Evolutionary conservation across 306 rosid species (phyloP).

Genomic region (Crotalaria pallida): DNA sequence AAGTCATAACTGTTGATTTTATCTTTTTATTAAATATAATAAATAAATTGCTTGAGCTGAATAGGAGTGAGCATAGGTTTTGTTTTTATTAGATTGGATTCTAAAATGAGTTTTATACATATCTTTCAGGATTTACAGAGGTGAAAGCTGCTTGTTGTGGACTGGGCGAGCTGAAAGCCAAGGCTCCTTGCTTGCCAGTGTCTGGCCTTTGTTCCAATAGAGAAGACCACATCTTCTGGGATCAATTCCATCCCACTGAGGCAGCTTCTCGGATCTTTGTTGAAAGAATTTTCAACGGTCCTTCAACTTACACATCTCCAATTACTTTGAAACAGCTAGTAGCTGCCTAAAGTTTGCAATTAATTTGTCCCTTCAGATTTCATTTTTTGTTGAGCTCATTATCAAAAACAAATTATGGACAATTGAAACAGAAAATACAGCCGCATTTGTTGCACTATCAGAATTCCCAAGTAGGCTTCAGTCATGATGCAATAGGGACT

Average conservation of each 20-base stretch:
- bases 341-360: constrained; percentile 25
- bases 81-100: constrained; percentile 7
- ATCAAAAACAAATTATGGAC: neutral
- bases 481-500: constrained; percentile 14
- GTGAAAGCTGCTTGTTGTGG: constrained; percentile 69
- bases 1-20: too few relatives aligned
- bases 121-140: constrained; percentile 64
- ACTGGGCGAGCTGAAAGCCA: constrained; percentile 46
- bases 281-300: constrained; percentile 42
- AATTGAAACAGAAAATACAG: neutral
- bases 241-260: constrained; percentile 61
- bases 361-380: neutral
- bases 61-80: neutral
- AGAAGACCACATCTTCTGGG: constrained; percentile 62
- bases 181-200: constrained; percentile 45
- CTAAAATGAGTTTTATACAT: neutral
- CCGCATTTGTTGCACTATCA: neutral
- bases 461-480: neutral
- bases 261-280: constrained; percentile 37
- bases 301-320: constrained; percentile 46
- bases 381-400: neutral
- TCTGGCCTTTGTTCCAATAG: constrained; percentile 52
- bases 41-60: neutral
- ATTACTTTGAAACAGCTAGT: constrained; percentile 49
- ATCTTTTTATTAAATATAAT: too few relatives aligned